Percentiles rank a stretch among this genome's conserved stretches.
phyloP scores from a whole-genome alignment of 148 eudicot species.

The Amaranthus palmeri region DNA sequence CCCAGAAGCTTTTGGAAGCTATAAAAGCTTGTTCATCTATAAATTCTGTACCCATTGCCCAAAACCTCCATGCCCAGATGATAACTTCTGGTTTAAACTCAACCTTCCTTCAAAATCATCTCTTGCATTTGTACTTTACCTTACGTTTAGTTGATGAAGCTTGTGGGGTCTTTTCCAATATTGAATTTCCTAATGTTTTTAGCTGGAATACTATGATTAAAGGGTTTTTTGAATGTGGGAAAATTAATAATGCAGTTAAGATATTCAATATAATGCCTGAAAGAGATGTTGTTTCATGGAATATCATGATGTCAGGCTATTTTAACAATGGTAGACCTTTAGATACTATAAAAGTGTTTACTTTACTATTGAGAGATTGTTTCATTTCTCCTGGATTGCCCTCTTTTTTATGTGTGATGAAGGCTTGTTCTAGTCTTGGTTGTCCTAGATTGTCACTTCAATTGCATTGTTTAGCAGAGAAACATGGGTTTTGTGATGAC shows the following conservation, averaged over 20 bases:
- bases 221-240: constrained; percentile 20
- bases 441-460: constrained; percentile 26
- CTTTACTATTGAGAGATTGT: constrained; percentile 14
- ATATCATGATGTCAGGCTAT: constrained; percentile 38
- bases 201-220: constrained; percentile 31
- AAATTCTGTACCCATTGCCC: constrained; percentile 21
- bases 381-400: constrained; percentile 22
- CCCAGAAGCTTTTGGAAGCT: constrained; percentile 23
- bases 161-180: constrained; percentile 15
- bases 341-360: constrained; percentile 24
- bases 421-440: constrained; percentile 37
- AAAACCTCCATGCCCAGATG: constrained; percentile 33
- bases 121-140: constrained; percentile 28
- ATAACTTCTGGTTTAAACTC: constrained; percentile 28
- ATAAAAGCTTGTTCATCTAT: constrained; percentile 25
- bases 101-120: constrained; percentile 35
- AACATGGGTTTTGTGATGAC: constrained; percentile 24
- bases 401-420: constrained; percentile 33
- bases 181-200: constrained; percentile 28
- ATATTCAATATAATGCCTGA: constrained; percentile 41
- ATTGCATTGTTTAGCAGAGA: constrained; percentile 32
- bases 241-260: constrained; percentile 22
- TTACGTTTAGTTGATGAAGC: constrained; percentile 29
- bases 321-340: constrained; percentile 23
- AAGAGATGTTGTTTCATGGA: constrained; percentile 37